Evolutionary conservation across 176 grass and related monocot species (phyloP).

Genomic region (Elymus sibiricus): DNA sequence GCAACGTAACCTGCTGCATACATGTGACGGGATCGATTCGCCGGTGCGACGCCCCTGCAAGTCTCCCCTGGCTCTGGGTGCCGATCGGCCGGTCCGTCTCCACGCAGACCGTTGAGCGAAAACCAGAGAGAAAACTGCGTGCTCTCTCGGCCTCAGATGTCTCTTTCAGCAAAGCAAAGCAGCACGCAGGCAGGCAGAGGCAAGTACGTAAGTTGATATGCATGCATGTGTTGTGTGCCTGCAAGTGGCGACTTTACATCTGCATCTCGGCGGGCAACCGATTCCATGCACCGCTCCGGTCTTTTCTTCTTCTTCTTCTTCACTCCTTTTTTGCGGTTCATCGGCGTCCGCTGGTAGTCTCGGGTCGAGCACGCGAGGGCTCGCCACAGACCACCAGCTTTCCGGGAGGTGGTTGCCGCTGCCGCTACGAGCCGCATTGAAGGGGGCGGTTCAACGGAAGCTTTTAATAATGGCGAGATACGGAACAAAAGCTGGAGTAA

Average conservation of each 20-base stretch:
- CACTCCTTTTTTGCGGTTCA: neutral
- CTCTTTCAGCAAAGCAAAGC: slow-evolving; percentile 20
- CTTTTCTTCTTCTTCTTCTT: neutral
- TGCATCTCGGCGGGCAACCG: neutral
- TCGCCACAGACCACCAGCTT: slow-evolving; percentile 17
- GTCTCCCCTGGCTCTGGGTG: too few species aligned
- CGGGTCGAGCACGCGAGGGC: neutral
- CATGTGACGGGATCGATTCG: slow-evolving; percentile 15
- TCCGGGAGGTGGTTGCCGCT: neutral
- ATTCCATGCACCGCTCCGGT: neutral
- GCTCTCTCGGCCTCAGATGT: neutral
- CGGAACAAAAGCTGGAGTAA: slow-evolving; percentile 18
- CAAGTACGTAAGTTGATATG: neutral
- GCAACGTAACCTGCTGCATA: neutral
- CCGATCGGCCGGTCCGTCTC: too few species aligned
- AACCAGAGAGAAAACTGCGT: neutral
- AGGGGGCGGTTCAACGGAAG: neutral
- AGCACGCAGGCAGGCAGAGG: neutral
- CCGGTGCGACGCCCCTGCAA: too few species aligned
- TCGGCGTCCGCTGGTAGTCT: neutral
- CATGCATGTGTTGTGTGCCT: neutral
- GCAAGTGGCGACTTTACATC: neutral
- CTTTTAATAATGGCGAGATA: slow-evolving; percentile 8
- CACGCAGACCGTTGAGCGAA: neutral
- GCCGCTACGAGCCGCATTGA: slow-evolving; percentile 14